Base-by-base conservation (phyloP, 805 yeast genomes). In the Candida multigemmis region DNA sequence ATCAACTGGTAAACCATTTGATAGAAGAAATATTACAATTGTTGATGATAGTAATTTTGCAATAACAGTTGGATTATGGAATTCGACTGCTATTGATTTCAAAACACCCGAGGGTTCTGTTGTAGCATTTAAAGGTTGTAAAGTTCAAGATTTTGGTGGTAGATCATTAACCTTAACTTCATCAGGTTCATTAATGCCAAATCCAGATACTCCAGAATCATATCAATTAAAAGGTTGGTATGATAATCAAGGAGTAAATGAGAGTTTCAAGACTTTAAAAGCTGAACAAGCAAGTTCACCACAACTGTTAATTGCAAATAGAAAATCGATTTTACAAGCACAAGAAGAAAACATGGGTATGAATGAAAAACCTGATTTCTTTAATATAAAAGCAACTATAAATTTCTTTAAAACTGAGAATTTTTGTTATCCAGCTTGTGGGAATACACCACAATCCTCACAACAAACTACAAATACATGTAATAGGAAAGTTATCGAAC, bases 171-270 rank as follows among this genome's bases (percentile, higher is more conserved):
- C 94, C 1, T 68, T 86, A 51, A 75, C 87, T 14, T 84, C 78
- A 34, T 68, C 83, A 7, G 86, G 95, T 12, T 69, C 82, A 1
- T 56, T 91, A 37, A 52, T 75, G 19, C 68, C 82, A 8, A 83
- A 84, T 44, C 98, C 98, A 2, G 96, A 87, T 46, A 70, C 82
- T 13, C 77, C 83, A 12, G 96, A 85, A 50, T 89, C 96, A 4
- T 85, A 75, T 50, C 68, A 73, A 29, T 68, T 91, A 40, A 84
- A 85, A 53, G 97, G 97, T 5, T 91, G 99, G 99, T 91, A 75
- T 46, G 94, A 85, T 45, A 70, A 79, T 21, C 74, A 71, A 40
- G 96, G 96, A 21, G 65, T 67, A 13, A 55, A 61, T 28, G 74
- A 74, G 30, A 56, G 51, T 21, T 86, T 82, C 60, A 70, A 71